Base-by-base conservation (phyloP, 208 protist species). In the Phytomonas sp. region DNA sequence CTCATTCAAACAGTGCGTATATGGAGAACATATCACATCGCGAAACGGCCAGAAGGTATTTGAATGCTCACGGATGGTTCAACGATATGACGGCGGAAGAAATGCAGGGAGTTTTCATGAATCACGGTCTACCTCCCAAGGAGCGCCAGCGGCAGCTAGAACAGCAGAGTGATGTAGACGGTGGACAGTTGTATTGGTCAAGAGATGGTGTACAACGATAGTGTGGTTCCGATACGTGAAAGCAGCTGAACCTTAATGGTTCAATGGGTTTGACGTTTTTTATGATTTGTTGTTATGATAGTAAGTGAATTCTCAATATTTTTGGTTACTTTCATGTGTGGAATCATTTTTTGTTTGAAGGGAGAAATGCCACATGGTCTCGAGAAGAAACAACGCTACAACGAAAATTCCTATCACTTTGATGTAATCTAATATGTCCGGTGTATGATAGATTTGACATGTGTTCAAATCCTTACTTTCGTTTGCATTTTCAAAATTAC, bases 1-100 rank as follows among this genome's bases (percentile, higher is more conserved):
- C 84, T 23, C 82, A 92, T 60, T 87, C 87, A 59, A 77, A 80
- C 53, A 88, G 82, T 46, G 62, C 79, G 56, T 88, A 85, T 69
- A 62, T 76, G 60, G 64, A 70, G 32, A 78, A 87, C 46, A 46
- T 73, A 20, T 56, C 77, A 31, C 63, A 88, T 56, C 80, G 85
- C 28, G 87, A 89, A 71, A 83, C 83, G 77, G 90, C 87, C 17
- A 77, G 72, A 20, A 74, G 76, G 60, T 93, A 89, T 67, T 70
- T 95, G 17, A 91, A 89, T 72, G 72, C 79, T 51, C 85, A 82
- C 23, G 85, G 87, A n/a, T 95, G 90, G 90, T 84, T 95, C 68
- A 83, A 85, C 60, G 75, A 92, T 64, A 94, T 94, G 89, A 80
- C 86, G 9, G 32, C 75, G 17, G 89, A 92, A 40, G 85, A 93